phyloP scores from a whole-genome alignment of 305 asterid species.

The Stenogyne calaminthoides region DNA sequence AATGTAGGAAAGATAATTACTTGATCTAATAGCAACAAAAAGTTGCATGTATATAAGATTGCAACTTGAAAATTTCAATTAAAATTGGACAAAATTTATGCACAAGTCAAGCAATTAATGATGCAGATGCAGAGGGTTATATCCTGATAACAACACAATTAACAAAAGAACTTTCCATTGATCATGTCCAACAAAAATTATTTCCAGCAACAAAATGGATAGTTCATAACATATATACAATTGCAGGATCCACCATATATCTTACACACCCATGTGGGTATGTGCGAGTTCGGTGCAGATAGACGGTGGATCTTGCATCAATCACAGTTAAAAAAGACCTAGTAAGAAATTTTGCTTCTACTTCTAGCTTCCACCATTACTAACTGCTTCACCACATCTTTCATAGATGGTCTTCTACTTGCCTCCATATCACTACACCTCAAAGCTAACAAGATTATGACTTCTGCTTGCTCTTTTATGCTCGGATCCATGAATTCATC shows the following conservation, averaged over 20 bases:
- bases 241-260: conserved; percentile 14
- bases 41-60: no score
- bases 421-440: conserved; percentile 72
- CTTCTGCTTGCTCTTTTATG: conserved; percentile 51
- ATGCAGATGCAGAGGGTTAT: no score
- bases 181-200: not conserved
- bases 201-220: not conserved
- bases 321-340: not conserved
- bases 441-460: conserved; percentile 57
- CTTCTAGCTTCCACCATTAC: conserved; percentile 32
- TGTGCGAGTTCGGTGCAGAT: conserved; percentile 3
- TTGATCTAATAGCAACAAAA: no score
- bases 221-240: not conserved
- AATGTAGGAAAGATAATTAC: no score
- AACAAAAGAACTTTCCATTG: not conserved
- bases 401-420: conserved; percentile 69
- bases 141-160: no score
- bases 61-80: no score
- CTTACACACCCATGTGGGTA: not conserved
- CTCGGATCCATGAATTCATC: conserved; percentile 67
- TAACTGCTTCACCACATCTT: conserved; percentile 77
- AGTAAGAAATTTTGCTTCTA: conserved; percentile 39
- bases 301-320: conserved; percentile 16
- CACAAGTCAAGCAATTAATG: no score
- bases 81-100: no score